These are phyloP conservation scores for Hordeum pubiflorum DNA, from an alignment of 202 grass and related monocot species.

Conservation along the genomic window DNA sequence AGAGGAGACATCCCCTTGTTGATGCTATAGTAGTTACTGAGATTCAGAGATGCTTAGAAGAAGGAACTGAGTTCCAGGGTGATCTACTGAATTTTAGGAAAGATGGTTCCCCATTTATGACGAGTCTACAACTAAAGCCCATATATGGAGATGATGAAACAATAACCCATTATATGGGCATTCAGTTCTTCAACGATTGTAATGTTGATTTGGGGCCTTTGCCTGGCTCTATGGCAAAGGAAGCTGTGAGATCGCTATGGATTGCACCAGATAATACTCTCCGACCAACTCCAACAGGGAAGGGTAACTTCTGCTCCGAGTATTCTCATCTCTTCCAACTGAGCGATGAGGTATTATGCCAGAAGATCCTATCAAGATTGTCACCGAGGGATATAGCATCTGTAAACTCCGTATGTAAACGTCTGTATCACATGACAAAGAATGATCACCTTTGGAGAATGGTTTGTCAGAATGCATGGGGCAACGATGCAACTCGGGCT, in stretches of 20 bases:
- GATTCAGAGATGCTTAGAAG: constrained; percentile 70
- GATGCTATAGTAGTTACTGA: constrained; percentile 71
- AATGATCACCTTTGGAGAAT: constrained; percentile 95
- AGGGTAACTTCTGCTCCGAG: constrained; percentile 49
- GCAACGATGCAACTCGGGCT: constrained; percentile 51
- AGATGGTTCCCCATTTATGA: constrained; percentile 89
- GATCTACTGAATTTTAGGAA: constrained; percentile 92
- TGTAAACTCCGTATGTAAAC: constrained; percentile 77
- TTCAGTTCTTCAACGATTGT: constrained; percentile 68
- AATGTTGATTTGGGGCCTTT: constrained; percentile 70
- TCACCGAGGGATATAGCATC: constrained; percentile 90
- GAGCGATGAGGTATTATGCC: constrained; percentile 80
- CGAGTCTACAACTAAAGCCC: constrained; percentile 64
- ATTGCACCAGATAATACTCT: constrained; percentile 30
- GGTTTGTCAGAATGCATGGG: constrained; percentile 96
- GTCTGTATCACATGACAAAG: constrained; percentile 59
- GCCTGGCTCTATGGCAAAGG: constrained; percentile 51
- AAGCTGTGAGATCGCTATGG: constrained; percentile 28
- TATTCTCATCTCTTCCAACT: constrained; percentile 63
- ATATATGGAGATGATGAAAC: constrained; percentile 88
- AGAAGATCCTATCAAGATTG: constrained; percentile 72
- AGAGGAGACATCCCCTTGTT: constrained; percentile 79
- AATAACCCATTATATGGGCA: constrained; percentile 87
- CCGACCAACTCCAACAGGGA: constrained; percentile 29
- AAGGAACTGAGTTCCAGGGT: constrained; percentile 67